phyloP scores from a whole-genome alignment of 148 eudicot species.

The Cornus florida region DNA sequence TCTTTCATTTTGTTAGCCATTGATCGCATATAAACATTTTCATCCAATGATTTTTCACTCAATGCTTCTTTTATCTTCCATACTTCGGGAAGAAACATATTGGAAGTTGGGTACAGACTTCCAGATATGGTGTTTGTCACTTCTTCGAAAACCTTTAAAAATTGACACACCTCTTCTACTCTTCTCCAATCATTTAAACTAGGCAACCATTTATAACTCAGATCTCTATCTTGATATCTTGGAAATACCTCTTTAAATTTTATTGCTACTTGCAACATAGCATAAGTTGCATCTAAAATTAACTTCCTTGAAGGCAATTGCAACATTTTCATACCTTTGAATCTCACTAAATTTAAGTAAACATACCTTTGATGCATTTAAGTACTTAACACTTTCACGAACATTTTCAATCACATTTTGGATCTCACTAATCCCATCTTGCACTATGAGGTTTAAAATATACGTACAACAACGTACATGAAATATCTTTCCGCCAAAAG shows the following conservation, averaged over 20 bases:
- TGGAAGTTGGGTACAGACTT: no score
- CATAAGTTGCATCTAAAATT: constrained; percentile 3
- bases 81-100: no score
- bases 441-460: not conserved
- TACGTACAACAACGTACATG: not conserved
- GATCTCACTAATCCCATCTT: not conserved
- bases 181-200: not conserved
- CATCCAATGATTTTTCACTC: no score
- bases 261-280: not conserved
- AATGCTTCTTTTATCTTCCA: no score
- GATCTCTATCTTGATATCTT: not conserved
- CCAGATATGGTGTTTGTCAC: not conserved
- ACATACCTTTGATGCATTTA: not conserved
- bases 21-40: no score
- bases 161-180: not conserved
- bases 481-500: not conserved
- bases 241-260: not conserved
- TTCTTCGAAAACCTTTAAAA: not conserved
- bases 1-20: no score
- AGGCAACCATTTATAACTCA: not conserved
- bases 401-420: not conserved
- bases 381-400: not conserved
- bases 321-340: not conserved
- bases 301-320: constrained; percentile 4
- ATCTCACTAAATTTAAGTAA: not conserved